Conservation (phyloP, 2,329 filamentous ascomycete species). For the Bipolaris gigantea region DNA sequence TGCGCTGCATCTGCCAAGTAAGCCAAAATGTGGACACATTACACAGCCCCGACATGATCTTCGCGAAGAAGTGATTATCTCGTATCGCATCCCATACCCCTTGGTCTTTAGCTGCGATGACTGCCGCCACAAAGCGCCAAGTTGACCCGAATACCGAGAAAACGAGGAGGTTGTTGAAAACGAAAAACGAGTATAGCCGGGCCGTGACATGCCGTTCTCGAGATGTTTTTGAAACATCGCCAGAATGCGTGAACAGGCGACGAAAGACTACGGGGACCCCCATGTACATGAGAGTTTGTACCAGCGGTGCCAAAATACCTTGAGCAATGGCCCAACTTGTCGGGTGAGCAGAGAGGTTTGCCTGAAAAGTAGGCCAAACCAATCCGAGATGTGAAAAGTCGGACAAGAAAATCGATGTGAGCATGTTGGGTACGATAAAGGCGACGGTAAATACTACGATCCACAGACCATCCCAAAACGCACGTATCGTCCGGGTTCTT, state of each 20-base stretch:
- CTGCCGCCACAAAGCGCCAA: slow-evolving; percentile 73
- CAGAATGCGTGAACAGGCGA: slow-evolving; percentile 76
- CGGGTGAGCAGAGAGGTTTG: slow-evolving; percentile 63
- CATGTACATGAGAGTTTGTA: slow-evolving; percentile 85
- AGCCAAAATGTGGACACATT: slow-evolving; percentile 84
- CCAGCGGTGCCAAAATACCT: slow-evolving; percentile 83
- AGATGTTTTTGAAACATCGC: slow-evolving; percentile 88
- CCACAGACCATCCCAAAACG: slow-evolving; percentile 82
- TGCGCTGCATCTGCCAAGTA: slow-evolving; percentile 87
- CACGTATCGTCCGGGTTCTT: slow-evolving; percentile 67
- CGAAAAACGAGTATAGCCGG: slow-evolving; percentile 94
- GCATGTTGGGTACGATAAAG: slow-evolving; percentile 87
- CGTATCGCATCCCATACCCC: slow-evolving; percentile 68
- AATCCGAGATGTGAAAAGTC: slow-evolving; percentile 79
- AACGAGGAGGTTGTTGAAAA: slow-evolving; percentile 93
- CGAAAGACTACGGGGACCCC: slow-evolving; percentile 88
- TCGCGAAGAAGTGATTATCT: slow-evolving; percentile 63
- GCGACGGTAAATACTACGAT: slow-evolving; percentile 75
- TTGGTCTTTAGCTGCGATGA: slow-evolving; percentile 60
- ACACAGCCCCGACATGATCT: slow-evolving; percentile 75
- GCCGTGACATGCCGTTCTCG: slow-evolving; percentile 82
- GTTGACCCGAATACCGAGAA: slow-evolving; percentile 88
- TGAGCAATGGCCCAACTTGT: slow-evolving; percentile 83
- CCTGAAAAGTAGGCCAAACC: slow-evolving; percentile 77
- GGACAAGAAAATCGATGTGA: slow-evolving; percentile 91